Conservation (phyloP, 2,329 filamentous ascomycete genomes). For the Pseudogymnoascus verrucosus region DNA sequence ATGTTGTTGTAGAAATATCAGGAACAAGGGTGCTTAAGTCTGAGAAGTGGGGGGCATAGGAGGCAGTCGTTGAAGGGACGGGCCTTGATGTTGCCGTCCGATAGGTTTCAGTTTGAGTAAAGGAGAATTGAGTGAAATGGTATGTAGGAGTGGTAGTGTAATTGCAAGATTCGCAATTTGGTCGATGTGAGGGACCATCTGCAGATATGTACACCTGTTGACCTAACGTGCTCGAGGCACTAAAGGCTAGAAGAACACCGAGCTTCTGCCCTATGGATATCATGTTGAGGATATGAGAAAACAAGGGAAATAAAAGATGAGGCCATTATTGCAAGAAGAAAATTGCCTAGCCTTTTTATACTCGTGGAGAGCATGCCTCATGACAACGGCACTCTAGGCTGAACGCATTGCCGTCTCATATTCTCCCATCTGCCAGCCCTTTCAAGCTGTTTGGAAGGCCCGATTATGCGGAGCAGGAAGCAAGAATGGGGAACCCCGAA, state of each 20-base stretch:
- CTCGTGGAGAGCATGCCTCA: not conserved
- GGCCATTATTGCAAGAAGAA: not conserved
- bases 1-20: constrained; percentile 31
- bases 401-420: not conserved
- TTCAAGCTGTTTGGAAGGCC: not conserved
- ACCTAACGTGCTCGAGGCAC: not conserved
- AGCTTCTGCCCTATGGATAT: not conserved
- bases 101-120: constrained; percentile 33
- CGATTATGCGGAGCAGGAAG: not conserved
- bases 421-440: not conserved
- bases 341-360: not conserved
- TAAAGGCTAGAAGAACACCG: not conserved
- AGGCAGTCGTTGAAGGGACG: constrained; percentile 22
- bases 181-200: constrained; percentile 23
- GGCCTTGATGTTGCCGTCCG: constrained; percentile 31
- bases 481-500: not conserved
- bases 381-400: not conserved
- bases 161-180: constrained; percentile 24
- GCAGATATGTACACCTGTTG: constrained; percentile 31
- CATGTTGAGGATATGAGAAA: not conserved
- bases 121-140: constrained; percentile 25
- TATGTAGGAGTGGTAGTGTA: constrained; percentile 25
- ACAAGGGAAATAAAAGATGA: not conserved
- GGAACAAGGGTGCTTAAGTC: constrained; percentile 30
- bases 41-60: constrained; percentile 30